phyloP scores from a whole-genome alignment of 352 stramenopile genomes.

The Phytopythium helicoides region DNA sequence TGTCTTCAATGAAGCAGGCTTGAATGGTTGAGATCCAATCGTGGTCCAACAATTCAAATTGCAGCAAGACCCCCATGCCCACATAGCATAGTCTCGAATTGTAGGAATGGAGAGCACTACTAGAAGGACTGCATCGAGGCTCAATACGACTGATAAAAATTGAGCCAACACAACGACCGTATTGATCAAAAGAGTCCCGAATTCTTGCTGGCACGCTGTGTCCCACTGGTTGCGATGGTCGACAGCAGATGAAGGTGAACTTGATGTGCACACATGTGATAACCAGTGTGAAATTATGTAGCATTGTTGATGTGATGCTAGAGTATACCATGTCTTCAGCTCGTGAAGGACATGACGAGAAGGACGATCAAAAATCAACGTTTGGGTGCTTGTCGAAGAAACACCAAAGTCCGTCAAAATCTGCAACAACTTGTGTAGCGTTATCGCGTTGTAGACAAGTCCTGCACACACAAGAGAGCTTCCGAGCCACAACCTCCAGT shows the following conservation, averaged over 20 bases:
- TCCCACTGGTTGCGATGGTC: constrained; percentile 7
- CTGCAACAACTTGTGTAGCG: background rate
- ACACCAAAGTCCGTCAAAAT: no score
- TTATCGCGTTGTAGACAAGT: background rate
- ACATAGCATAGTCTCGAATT: constrained; percentile 5
- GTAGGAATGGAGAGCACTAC: constrained; percentile 14
- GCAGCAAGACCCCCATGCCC: constrained; percentile 8
- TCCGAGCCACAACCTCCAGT: no score
- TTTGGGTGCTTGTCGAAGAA: no score
- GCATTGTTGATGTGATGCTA: constrained; percentile 19
- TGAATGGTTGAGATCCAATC: background rate
- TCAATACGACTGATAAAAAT: constrained; percentile 20
- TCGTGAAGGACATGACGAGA: background rate
- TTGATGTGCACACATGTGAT: constrained; percentile 20
- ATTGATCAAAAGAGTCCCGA: constrained; percentile 14
- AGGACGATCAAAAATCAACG: background rate
- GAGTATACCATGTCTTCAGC: constrained; percentile 11
- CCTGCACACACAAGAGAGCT: no score
- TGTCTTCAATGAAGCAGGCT: background rate
- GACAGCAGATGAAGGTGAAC: background rate
- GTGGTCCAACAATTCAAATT: background rate
- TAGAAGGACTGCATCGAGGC: constrained; percentile 18
- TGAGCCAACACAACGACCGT: constrained; percentile 11
- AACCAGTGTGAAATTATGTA: constrained; percentile 24
- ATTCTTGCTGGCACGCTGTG: constrained; percentile 19